Evolutionary conservation across 192 early-diverging fungal species (phyloP).

Genomic region (Rhizophagus sp.): DNA sequence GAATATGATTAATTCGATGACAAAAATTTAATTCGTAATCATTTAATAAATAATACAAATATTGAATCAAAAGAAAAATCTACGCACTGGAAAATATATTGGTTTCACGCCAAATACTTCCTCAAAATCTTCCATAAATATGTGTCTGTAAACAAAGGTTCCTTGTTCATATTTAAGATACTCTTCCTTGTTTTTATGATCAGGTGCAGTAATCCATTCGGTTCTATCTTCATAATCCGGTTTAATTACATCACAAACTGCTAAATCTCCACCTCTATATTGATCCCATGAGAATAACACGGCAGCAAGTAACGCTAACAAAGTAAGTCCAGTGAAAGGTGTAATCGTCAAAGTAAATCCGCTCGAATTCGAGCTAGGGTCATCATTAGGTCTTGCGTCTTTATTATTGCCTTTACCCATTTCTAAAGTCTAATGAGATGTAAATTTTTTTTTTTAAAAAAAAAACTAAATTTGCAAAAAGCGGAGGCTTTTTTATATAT

Average conservation of each 20-base stretch:
- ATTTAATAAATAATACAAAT: neutral
- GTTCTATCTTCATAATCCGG: neutral
- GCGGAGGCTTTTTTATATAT: neutral
- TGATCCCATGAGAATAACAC: neutral
- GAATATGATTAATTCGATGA: neutral
- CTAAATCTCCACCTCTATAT: neutral
- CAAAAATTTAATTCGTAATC: neutral
- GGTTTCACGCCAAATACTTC: constrained; percentile 25
- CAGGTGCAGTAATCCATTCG: neutral
- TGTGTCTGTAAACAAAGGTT: constrained; percentile 26
- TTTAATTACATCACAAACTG: neutral
- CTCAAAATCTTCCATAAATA: constrained; percentile 26
- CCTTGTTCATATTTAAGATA: constrained; percentile 5
- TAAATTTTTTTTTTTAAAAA: neutral
- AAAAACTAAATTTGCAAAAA: neutral
- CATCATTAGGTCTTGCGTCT: neutral
- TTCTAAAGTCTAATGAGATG: neutral
- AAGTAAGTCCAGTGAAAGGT: neutral
- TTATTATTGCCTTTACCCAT: neutral
- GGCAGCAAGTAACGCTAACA: neutral
- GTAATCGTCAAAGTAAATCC: neutral
- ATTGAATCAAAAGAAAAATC: neutral
- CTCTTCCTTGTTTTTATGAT: neutral
- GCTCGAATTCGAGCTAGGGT: neutral
- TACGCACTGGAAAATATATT: constrained; percentile 16